Evolutionary conservation across 2,329 filamentous ascomycete species (phyloP).

Genomic region (Fonsecaea erecta): DNA sequence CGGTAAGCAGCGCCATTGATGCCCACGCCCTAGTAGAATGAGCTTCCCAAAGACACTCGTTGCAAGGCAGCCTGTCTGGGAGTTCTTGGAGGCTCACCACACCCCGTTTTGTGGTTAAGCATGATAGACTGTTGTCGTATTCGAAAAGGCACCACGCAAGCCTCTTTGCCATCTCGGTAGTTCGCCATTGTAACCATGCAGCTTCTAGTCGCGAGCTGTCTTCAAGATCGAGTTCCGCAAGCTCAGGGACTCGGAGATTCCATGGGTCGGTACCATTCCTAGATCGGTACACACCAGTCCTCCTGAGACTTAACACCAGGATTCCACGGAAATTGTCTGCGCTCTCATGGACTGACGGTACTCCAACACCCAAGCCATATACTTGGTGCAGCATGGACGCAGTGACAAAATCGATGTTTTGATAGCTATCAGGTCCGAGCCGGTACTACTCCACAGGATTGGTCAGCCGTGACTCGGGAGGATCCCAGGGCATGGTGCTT

Average conservation of each 20-base stretch:
- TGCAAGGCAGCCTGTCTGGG: neutral
- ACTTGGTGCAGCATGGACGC: too few relatives aligned
- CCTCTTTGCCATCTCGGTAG: neutral
- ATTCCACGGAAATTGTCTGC: neutral
- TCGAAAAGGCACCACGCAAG: constrained; percentile 4
- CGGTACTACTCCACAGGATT: too few relatives aligned
- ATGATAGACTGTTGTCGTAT: neutral
- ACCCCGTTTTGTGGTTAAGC: neutral
- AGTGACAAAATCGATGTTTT: too few relatives aligned
- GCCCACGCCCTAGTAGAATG: neutral
- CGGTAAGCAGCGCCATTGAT: neutral
- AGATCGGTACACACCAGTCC: neutral
- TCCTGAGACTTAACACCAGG: neutral
- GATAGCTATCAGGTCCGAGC: too few relatives aligned
- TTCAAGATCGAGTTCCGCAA: too few relatives aligned
- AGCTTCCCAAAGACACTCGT: neutral
- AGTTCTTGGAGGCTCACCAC: neutral
- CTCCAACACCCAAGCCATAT: too few relatives aligned
- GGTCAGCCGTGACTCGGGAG: too few relatives aligned
- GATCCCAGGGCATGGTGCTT: too few relatives aligned
- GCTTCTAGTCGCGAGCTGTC: neutral
- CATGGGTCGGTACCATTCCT: too few relatives aligned
- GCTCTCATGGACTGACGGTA: constrained; percentile 2
- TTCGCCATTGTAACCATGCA: constrained; percentile 1
- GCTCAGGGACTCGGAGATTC: too few relatives aligned